phyloP scores from a whole-genome alignment of 306 rosid species.

The Medicago lupulina region DNA sequence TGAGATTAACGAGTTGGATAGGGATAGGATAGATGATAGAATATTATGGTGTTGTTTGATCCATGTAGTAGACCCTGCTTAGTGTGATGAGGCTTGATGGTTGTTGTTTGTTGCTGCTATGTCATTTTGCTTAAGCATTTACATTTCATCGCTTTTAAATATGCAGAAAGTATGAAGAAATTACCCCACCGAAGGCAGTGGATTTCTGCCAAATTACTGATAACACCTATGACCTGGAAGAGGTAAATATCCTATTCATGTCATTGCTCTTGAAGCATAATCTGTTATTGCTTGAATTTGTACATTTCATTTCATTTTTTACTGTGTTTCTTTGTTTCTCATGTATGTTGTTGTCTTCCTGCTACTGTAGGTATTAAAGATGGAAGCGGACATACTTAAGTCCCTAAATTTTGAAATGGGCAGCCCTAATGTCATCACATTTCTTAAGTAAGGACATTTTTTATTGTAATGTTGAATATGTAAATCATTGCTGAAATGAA shows the following conservation, averaged over 20 bases:
- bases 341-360: not conserved
- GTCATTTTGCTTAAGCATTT: not conserved
- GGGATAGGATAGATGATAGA: no score
- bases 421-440: constrained; percentile 69
- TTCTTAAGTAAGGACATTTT: constrained; percentile 56
- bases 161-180: constrained; percentile 85
- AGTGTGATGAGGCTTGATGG: no score
- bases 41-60: no score
- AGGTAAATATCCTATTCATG: constrained; percentile 45
- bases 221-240: constrained; percentile 57
- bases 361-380: constrained; percentile 62
- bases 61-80: no score
- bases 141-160: not conserved
- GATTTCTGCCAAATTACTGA: constrained; percentile 77
- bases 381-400: constrained; percentile 82
- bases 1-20: no score
- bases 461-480: not conserved
- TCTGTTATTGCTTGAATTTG: not conserved
- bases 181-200: constrained; percentile 69
- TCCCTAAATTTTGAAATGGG: constrained; percentile 76
- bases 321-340: not conserved
- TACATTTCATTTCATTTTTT: not conserved
- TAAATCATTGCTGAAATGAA: not conserved
- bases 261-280: not conserved
- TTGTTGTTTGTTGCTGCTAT: not conserved